phyloP scores from a whole-genome alignment of 2,329 filamentous ascomycete genomes.

The Alternaria metachromatica region DNA sequence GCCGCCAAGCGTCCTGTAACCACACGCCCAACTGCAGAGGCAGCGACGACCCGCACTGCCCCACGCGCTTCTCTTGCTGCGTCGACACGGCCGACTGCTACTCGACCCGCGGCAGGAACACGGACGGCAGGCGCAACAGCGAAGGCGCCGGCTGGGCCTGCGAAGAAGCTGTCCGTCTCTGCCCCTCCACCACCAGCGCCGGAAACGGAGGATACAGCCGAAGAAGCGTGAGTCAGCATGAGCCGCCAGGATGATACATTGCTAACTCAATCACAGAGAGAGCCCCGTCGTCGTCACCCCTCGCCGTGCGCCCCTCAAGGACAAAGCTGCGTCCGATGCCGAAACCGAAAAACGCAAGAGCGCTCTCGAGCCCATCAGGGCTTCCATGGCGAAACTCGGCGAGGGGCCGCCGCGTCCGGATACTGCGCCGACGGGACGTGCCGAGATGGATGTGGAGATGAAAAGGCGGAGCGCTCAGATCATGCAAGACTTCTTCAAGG shows the following conservation, averaged over 20 bases:
- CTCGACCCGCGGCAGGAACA: constrained; percentile 32
- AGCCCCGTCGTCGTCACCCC: constrained; percentile 32
- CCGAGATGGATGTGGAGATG: constrained; percentile 40
- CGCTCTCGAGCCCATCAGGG: constrained; percentile 36
- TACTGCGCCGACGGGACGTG: constrained; percentile 41
- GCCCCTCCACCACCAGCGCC: constrained; percentile 18
- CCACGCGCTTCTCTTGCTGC: constrained; percentile 40
- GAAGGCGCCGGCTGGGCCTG: constrained; percentile 31
- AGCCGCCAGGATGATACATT: neutral
- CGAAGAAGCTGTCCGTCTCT: constrained; percentile 39
- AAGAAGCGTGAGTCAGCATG: constrained; percentile 9
- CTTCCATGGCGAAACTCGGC: constrained; percentile 39
- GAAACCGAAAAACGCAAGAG: constrained; percentile 40
- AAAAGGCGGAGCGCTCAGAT: constrained; percentile 43
- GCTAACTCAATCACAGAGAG: constrained; percentile 15
- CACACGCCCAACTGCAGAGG: constrained; percentile 33
- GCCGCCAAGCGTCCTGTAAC: constrained; percentile 38
- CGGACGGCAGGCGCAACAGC: constrained; percentile 27
- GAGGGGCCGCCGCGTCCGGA: constrained; percentile 39
- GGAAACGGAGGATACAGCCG: constrained; percentile 9
- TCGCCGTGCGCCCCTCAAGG: constrained; percentile 34
- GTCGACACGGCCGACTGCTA: constrained; percentile 27
- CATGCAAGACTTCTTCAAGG: constrained; percentile 51
- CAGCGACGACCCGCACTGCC: constrained; percentile 30
- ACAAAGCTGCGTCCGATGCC: constrained; percentile 46